A percentile compares a stretch with the other conserved stretches of the same genome.
Conservation (phyloP, 352 stramenopile genomes). For the Hyaloperonospora brassicae region DNA sequence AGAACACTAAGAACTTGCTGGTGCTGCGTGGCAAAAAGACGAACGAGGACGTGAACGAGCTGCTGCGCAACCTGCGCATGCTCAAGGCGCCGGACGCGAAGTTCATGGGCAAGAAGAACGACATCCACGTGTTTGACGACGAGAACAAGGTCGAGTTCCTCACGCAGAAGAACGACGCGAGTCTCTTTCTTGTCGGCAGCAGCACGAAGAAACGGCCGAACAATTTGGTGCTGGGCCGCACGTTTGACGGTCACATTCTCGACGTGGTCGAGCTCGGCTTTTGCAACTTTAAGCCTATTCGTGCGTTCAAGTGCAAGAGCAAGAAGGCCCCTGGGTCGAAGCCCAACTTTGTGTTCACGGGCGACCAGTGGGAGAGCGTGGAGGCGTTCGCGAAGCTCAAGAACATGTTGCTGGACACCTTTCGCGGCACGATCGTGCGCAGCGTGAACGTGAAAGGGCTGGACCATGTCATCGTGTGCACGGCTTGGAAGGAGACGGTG, state of each 20-base stretch:
- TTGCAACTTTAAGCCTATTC: conserved; percentile 91
- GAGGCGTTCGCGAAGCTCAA: conserved; percentile 89
- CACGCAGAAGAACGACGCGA: conserved; percentile 96
- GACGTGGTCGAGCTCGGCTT: conserved; percentile 98
- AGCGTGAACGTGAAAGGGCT: conserved; percentile 93
- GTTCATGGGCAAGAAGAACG: conserved; percentile 90
- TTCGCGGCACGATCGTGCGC: conserved; percentile 94
- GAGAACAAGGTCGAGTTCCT: conserved; percentile 90
- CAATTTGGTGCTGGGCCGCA: conserved; percentile 96
- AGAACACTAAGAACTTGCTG: conserved; percentile 88
- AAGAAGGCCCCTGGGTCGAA: conserved; percentile 92
- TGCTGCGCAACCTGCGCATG: conserved; percentile 81
- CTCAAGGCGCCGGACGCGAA: conserved; percentile 83
- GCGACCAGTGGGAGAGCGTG: conserved; percentile 91
- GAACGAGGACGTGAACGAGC: conserved; percentile 68
- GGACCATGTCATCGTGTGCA: conserved; percentile 97
- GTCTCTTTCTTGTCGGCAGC: conserved; percentile 92
- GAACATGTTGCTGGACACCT: conserved; percentile 95
- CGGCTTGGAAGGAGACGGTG: conserved; percentile 86
- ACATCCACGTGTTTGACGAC: conserved; percentile 92
- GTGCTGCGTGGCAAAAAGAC: conserved; percentile 88
- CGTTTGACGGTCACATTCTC: conserved; percentile 96
- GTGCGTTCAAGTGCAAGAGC: conserved; percentile 89
- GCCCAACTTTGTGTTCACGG: conserved; percentile 92
- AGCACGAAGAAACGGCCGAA: conserved; percentile 99